Percentiles rank a stretch among this genome's conserved stretches.
phyloP scores from a whole-genome alignment of 768 basidiomycete genomes.

The Tulasnella calospora region DNA sequence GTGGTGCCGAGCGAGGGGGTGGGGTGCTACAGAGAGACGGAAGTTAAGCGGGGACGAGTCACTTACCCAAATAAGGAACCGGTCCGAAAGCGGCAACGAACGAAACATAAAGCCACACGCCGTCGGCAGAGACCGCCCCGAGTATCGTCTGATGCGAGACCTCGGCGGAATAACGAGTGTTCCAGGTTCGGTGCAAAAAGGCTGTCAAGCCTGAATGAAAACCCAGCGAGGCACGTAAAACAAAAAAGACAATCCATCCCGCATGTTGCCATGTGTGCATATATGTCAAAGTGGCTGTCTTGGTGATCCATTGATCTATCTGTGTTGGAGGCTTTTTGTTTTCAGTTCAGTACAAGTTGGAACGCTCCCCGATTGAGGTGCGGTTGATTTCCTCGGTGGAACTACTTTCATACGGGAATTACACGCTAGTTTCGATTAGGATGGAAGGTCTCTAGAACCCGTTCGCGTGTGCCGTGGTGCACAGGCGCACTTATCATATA shows the following conservation, averaged over 20 bases:
- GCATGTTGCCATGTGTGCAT: neutral
- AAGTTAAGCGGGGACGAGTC: neutral
- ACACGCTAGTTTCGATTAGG: neutral
- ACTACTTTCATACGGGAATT: neutral
- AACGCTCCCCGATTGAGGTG: no score
- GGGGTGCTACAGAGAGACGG: neutral
- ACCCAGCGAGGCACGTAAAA: neutral
- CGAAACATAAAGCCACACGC: neutral
- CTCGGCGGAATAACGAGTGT: neutral
- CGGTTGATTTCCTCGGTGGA: neutral
- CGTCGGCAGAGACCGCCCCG: neutral
- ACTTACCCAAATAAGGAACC: neutral
- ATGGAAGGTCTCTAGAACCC: neutral
- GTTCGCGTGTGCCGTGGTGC: neutral
- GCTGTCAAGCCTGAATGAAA: neutral
- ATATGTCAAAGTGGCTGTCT: neutral
- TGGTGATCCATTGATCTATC: neutral
- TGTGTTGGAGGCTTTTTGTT: neutral
- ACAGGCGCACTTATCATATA: neutral
- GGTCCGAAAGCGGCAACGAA: neutral
- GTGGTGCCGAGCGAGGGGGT: neutral
- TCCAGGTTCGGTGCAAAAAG: neutral
- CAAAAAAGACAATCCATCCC: neutral
- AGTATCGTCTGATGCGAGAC: neutral
- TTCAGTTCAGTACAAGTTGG: neutral